Percentiles rank a stretch among this genome's conserved stretches.
phyloP scores from a whole-genome alignment of 2,329 filamentous ascomycete species.

The Anthostomella pinea region DNA sequence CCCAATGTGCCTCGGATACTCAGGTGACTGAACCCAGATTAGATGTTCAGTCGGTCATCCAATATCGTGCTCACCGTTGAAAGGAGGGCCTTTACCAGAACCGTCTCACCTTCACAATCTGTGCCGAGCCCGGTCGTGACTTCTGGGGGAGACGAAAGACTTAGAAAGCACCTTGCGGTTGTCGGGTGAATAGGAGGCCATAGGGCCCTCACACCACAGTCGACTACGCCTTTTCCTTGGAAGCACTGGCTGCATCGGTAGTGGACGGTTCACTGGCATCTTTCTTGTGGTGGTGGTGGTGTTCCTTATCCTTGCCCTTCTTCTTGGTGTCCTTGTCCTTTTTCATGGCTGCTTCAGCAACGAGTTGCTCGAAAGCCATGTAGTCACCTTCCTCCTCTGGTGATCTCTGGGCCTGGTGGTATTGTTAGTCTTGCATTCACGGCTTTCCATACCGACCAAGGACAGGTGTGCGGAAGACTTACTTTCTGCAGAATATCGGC shows the following conservation, averaged over 20 bases:
- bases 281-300: conserved; percentile 37
- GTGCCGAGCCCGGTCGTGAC: too few species aligned
- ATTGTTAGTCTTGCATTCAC: conserved; percentile 14
- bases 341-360: conserved; percentile 93
- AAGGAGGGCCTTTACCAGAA: too few species aligned
- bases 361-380: conserved; percentile 97
- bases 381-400: conserved; percentile 98
- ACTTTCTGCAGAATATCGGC: conserved; percentile 90
- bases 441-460: too few species aligned
- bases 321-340: conserved; percentile 82
- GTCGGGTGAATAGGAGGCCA: background rate
- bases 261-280: conserved; percentile 16
- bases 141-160: too few species aligned
- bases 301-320: conserved; percentile 58
- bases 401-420: conserved; percentile 71
- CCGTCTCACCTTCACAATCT: too few species aligned
- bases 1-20: too few species aligned
- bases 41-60: too few species aligned
- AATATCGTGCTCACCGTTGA: too few species aligned
- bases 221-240: conserved; percentile 19
- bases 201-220: background rate
- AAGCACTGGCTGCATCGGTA: conserved; percentile 14
- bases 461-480: too few species aligned
- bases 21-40: too few species aligned
- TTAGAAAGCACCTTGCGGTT: too few species aligned